These are phyloP conservation scores for Cladosporium sp. DNA, from an alignment of 2,329 filamentous ascomycete genomes.

Conservation along the genomic window DNA sequence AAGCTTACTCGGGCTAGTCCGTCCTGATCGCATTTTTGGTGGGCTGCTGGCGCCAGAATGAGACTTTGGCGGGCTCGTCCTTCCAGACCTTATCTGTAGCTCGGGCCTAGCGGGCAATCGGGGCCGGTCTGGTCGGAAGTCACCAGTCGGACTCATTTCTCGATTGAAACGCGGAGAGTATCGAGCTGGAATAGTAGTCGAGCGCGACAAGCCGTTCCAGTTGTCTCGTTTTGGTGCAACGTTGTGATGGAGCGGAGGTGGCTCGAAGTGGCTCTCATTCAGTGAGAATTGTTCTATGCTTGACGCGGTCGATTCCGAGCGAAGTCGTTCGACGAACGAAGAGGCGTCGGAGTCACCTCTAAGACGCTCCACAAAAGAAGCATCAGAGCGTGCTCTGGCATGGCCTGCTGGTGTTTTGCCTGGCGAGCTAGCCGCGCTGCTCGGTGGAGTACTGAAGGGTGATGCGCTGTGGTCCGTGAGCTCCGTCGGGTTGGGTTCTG, in stretches of 20 bases:
- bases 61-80: slow-evolving; percentile 32
- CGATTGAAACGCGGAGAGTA: slow-evolving; percentile 24
- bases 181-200: slow-evolving; percentile 30
- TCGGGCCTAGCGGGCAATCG: slow-evolving; percentile 36
- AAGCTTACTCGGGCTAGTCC: slow-evolving; percentile 20
- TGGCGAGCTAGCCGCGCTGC: slow-evolving; percentile 61
- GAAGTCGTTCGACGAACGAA: slow-evolving; percentile 23
- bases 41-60: slow-evolving; percentile 33
- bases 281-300: slow-evolving; percentile 34
- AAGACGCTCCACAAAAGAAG: slow-evolving; percentile 30
- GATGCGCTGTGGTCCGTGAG: slow-evolving; percentile 57
- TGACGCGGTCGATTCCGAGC: slow-evolving; percentile 31
- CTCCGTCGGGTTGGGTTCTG: slow-evolving; percentile 43
- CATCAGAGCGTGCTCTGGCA: slow-evolving; percentile 25
- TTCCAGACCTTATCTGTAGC: slow-evolving; percentile 32
- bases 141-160: slow-evolving; percentile 23
- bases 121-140: slow-evolving; percentile 32
- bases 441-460: slow-evolving; percentile 84
- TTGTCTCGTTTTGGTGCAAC: slow-evolving; percentile 25
- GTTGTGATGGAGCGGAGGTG: slow-evolving; percentile 25
- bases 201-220: slow-evolving; percentile 23
- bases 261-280: slow-evolving; percentile 24
- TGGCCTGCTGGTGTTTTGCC: slow-evolving; percentile 16
- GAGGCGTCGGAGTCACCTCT: slow-evolving; percentile 29
- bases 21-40: slow-evolving; percentile 23